Conservation (phyloP, 2,329 filamentous ascomycete species). For the Paecilomyces formosus region DNA sequence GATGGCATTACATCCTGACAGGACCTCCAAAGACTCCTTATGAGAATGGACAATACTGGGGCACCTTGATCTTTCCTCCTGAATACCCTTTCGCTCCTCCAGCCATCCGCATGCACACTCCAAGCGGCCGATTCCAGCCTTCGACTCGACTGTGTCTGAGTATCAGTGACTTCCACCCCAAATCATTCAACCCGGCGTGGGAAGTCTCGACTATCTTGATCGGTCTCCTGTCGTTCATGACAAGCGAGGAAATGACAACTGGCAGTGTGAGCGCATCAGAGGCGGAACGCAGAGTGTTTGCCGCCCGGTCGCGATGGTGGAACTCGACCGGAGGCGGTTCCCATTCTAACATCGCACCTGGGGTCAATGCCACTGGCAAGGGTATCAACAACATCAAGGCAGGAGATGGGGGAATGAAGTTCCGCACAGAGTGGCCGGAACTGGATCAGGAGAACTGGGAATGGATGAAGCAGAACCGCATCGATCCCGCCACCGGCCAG, state of each 20-base stretch:
- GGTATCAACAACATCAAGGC: constrained; percentile 75
- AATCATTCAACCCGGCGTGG: constrained; percentile 97
- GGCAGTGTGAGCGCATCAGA: constrained; percentile 74
- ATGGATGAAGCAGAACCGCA: constrained; percentile 78
- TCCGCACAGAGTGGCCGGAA: constrained; percentile 82
- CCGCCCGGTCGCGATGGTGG: constrained; percentile 82
- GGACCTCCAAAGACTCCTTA: constrained; percentile 93
- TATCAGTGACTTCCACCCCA: constrained; percentile 96
- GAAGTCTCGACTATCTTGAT: constrained; percentile 95
- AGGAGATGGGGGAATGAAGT: constrained; percentile 88
- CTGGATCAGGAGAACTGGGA: constrained; percentile 82
- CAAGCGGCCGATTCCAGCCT: constrained; percentile 88
- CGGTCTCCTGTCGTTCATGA: constrained; percentile 95
- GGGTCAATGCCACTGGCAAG: constrained; percentile 50
- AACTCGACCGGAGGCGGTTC: constrained; percentile 89
- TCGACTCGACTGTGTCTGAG: constrained; percentile 87
- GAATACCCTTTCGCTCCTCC: constrained; percentile 97
- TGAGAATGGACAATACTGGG: constrained; percentile 94
- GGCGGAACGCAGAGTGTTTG: constrained; percentile 69
- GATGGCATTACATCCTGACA: constrained; percentile 93
- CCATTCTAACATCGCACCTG: constrained; percentile 42
- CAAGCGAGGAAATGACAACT: constrained; percentile 96
- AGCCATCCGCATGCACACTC: constrained; percentile 98
- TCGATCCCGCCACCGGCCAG: constrained; percentile 70
- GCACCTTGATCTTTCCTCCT: constrained; percentile 86